Base-by-base conservation (phyloP, 31 red algal species). In the Asparagopsis taxiformis region DNA sequence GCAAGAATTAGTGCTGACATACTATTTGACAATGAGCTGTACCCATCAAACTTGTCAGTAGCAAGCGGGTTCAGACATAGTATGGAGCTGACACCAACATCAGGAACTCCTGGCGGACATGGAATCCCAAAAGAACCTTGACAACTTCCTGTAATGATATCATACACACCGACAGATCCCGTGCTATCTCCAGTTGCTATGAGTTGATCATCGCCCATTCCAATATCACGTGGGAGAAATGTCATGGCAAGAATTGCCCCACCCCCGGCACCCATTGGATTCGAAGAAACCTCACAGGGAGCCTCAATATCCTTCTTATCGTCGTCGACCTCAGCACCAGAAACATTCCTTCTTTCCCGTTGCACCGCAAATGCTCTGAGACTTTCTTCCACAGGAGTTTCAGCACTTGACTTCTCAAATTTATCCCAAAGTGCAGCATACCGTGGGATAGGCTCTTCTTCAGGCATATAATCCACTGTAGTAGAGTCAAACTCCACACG, bases 101-200 rank as follows among this genome's bases (percentile, higher is more conserved):
- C 72, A 16, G 55, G 50, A 41, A 70, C 72, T 33, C 73, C 84
- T 8, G 84, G 84, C 4, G 84, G 84, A 0, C 43, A 58, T 20
- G 84, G 84, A 11, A 88, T 50, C 3, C 72, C 84, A 51, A 88
- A 78, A 16, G 72, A 57, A 15, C 72, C 84, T 21, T 72, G 62
- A 48, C 62, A 72, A 4, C 10, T 63, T 17, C 84, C 84, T 43
- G 33, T 78, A 22, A 51, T 41, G 1, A 70, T 53, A 70, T 88
- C 74, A 56, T 88, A 88, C 17, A 88, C 65, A 8, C 84, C 84
- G 37, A 88, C 84, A 36, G 65, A 71, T 7, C 84, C 84, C 43
- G 38, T 77, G 33, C 56, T 72, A 58, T 88, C 84, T 19, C 84
- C 84, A 26, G 72, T 88, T 32, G 74, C 84, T 24, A 88, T 58